Conservation (phyloP, 306 rosid species). For the Quillaja saponaria region DNA sequence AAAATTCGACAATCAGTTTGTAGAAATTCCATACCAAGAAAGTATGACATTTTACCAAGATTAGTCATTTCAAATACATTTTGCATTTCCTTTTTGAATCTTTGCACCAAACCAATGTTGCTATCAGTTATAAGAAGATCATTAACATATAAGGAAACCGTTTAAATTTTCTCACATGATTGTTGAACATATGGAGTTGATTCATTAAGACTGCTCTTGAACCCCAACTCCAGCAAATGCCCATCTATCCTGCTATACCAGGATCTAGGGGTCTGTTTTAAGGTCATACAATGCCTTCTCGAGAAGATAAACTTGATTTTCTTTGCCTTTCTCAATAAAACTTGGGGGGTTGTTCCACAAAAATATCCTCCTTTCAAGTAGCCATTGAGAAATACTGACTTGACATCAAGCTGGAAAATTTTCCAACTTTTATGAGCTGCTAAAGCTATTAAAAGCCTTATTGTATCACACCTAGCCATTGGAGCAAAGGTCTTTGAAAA, state of each 20-base stretch:
- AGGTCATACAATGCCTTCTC: not conserved
- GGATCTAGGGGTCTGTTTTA: conserved; percentile 3
- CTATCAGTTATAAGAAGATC: not conserved
- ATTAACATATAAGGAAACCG: conserved; percentile 1
- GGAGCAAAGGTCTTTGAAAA: not conserved
- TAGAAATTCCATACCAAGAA: not conserved
- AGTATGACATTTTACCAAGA: not conserved
- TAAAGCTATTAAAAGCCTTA: not conserved
- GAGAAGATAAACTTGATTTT: not conserved
- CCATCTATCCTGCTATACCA: not conserved
- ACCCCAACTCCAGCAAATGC: not conserved
- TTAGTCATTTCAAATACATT: conserved; percentile 15
- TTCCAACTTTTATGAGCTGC: too few relatives aligned
- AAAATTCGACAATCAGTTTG: not conserved
- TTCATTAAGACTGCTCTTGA: not conserved
- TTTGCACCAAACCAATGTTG: too few relatives aligned
- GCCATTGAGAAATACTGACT: too few relatives aligned
- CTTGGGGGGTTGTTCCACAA: not conserved
- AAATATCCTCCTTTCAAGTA: not conserved
- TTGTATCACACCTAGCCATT: not conserved
- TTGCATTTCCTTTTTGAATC: conserved; percentile 2
- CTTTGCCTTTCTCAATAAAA: not conserved
- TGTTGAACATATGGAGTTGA: not conserved
- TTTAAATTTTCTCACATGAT: not conserved
- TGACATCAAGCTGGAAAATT: too few relatives aligned